A percentile compares a stretch with the other conserved stretches of the same genome.
Evolutionary conservation across 169 alveolate genomes (phyloP).

Genomic region (Plasmodium gonderi): DNA sequence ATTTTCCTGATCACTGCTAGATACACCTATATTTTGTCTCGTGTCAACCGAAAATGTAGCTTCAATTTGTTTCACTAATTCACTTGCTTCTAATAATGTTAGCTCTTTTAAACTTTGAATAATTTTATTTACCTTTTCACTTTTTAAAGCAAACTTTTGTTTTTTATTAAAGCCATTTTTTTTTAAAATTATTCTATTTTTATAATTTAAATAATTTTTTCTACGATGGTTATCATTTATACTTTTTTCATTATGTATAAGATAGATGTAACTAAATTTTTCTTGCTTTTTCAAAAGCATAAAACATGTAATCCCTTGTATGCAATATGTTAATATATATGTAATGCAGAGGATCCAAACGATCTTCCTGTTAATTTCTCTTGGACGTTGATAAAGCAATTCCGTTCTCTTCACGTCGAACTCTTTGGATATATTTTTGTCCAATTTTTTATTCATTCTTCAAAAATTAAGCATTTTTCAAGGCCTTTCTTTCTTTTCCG

Average conservation of each 20-base stretch:
- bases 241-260: slow-evolving; percentile 9
- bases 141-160: slow-evolving; percentile 13
- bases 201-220: slow-evolving; percentile 36
- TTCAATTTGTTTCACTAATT: slow-evolving; percentile 84
- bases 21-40: slow-evolving; percentile 71
- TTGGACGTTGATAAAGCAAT: not conserved
- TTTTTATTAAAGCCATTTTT: not conserved
- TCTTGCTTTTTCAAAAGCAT: slow-evolving; percentile 7
- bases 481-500: not conserved
- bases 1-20: slow-evolving; percentile 54
- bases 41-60: slow-evolving; percentile 83
- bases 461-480: slow-evolving; percentile 37
- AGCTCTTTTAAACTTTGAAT: slow-evolving; percentile 79
- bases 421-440: not conserved
- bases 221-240: not conserved
- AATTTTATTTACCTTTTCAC: slow-evolving; percentile 79
- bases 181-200: slow-evolving; percentile 11
- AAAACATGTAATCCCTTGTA: not conserved
- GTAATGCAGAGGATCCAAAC: not conserved
- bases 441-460: slow-evolving; percentile 12
- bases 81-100: slow-evolving; percentile 85
- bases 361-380: not conserved
- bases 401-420: slow-evolving; percentile 11
- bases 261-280: not conserved
- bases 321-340: slow-evolving; percentile 4